phyloP scores from a whole-genome alignment of 306 rosid species.

The Cajanus cajan region DNA sequence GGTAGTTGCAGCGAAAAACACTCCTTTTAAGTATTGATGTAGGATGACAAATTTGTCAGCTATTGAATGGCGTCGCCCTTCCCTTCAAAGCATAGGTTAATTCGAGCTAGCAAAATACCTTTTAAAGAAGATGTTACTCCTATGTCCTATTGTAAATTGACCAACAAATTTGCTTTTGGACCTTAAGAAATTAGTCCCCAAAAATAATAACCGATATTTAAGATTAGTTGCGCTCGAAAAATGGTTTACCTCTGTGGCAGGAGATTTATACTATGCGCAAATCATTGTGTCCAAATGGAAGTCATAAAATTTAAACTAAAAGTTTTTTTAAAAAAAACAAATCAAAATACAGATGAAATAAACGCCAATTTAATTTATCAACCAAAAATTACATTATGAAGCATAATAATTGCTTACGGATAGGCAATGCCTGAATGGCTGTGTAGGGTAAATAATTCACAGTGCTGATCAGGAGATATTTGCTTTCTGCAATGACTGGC shows the following conservation, averaged over 20 bases:
- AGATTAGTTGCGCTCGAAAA: background rate
- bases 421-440: background rate
- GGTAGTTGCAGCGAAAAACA: background rate
- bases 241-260: background rate
- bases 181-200: background rate
- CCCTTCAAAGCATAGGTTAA: background rate
- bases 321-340: background rate
- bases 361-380: background rate
- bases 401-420: background rate
- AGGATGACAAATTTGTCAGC: background rate
- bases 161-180: background rate
- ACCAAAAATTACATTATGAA: conserved; percentile 8
- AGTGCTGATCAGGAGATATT: conserved; percentile 44
- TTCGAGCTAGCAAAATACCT: background rate
- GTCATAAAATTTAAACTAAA: background rate
- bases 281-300: conserved; percentile 10
- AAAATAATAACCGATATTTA: background rate
- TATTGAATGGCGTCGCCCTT: background rate
- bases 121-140: background rate
- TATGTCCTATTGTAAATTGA: background rate
- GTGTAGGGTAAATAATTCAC: background rate
- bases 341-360: background rate
- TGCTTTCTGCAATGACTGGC: conserved; percentile 54
- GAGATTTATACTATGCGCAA: conserved; percentile 17
- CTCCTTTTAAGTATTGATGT: background rate